Evolutionary conservation across 2,329 filamentous ascomycete species (phyloP).

Genomic region (Neofusicoccum sp.): DNA sequence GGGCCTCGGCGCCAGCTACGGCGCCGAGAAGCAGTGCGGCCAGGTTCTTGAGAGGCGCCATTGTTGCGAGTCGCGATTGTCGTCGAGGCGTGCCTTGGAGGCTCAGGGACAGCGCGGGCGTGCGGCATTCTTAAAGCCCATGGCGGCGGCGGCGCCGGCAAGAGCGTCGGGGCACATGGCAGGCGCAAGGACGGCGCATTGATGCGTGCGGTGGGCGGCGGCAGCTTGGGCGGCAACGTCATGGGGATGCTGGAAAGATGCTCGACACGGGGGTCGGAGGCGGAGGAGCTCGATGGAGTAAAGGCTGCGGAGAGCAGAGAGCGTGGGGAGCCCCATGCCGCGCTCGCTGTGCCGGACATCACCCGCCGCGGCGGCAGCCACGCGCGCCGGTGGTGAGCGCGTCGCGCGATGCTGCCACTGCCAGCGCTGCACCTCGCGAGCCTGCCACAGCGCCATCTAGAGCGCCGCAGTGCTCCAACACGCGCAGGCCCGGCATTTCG

Average conservation of each 20-base stretch:
- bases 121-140: neutral
- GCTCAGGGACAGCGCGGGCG: neutral
- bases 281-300: conserved; percentile 4
- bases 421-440: neutral
- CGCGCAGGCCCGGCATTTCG: too few relatives aligned
- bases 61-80: conserved; percentile 9
- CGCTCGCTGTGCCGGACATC: neutral
- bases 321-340: conserved; percentile 1
- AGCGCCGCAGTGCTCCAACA: too few relatives aligned
- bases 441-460: neutral
- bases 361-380: neutral
- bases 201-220: neutral
- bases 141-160: neutral
- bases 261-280: neutral
- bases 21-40: conserved; percentile 13
- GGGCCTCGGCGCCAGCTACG: conserved; percentile 16
- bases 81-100: conserved; percentile 11
- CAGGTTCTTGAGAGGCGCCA: conserved; percentile 16
- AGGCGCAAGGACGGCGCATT: neutral
- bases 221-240: neutral
- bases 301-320: conserved; percentile 11
- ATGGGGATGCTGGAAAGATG: neutral
- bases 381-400: conserved; percentile 7
- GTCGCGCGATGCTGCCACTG: neutral
- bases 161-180: neutral